A percentile compares a stretch with the other conserved stretches of the same genome.
Conservation (phyloP, 1,284 basidiomycete species). For the Sporisorium scitamineum region DNA sequence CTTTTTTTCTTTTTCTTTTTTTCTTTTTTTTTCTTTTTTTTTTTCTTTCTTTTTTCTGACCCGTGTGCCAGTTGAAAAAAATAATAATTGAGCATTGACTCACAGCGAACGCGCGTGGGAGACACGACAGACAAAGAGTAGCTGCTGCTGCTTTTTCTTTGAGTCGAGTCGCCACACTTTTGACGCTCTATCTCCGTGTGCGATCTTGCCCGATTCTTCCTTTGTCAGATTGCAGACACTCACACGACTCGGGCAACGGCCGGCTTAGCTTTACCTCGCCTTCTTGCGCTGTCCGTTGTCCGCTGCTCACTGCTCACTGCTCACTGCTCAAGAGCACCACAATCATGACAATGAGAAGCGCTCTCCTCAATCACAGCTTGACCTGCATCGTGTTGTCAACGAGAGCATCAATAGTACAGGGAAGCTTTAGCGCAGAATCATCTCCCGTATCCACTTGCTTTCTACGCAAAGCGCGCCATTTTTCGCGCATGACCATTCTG, state of each 20-base stretch:
- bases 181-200: slow-evolving; percentile 6
- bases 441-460: background rate
- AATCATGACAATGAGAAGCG: background rate
- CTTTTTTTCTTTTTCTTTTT: background rate
- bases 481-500: slow-evolving; percentile 39
- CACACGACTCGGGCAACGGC: background rate
- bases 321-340: background rate
- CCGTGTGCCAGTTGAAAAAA: background rate
- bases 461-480: slow-evolving; percentile 39
- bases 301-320: background rate
- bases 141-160: background rate
- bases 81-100: background rate
- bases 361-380: background rate
- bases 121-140: slow-evolving; percentile 3
- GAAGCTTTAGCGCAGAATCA: background rate
- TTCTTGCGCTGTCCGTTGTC: background rate
- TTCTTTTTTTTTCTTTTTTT: background rate
- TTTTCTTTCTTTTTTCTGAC: no score
- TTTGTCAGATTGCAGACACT: background rate
- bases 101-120: slow-evolving; percentile 8
- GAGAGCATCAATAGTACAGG: background rate
- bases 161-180: background rate
- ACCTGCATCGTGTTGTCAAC: background rate
- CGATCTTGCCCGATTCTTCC: background rate
- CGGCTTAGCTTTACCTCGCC: background rate